Percentiles rank a stretch among this genome's conserved stretches.
These are phyloP conservation scores for Sporothrix pseudoabietina DNA, from an alignment of 2,329 filamentous ascomycete genomes.

Conservation along the genomic window DNA sequence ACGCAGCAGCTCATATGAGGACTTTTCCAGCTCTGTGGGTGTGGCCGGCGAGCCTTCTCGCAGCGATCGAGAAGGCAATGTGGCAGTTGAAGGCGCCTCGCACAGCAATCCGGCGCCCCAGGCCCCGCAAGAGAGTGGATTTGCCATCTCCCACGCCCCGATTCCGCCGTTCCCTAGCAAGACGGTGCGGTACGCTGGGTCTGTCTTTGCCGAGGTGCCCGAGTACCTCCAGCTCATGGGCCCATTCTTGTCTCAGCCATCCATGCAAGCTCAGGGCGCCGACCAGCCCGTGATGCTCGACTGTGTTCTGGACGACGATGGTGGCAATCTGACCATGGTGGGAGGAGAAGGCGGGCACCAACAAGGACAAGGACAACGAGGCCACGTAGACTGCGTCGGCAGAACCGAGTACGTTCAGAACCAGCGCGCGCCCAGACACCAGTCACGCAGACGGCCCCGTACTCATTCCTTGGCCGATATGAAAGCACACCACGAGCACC, in stretches of 20 bases:
- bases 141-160: neutral
- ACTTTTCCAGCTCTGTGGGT: neutral
- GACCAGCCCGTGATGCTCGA: constrained; percentile 18
- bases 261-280: neutral
- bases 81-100: neutral
- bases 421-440: neutral
- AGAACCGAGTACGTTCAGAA: neutral
- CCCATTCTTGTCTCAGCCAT: constrained; percentile 22
- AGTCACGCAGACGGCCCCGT: neutral
- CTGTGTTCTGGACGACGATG: neutral
- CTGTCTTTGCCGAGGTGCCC: constrained; percentile 32
- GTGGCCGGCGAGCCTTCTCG: neutral
- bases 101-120: neutral
- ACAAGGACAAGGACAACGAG: neutral
- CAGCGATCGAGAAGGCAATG: neutral
- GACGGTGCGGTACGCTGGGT: constrained; percentile 22
- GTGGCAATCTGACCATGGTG: neutral
- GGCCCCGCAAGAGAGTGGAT: too few species aligned
- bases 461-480: neutral
- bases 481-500: neutral
- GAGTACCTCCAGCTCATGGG: constrained; percentile 29
- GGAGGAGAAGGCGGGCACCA: neutral
- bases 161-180: neutral
- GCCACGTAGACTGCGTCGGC: neutral
- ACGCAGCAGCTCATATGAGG: constrained; percentile 18